Evolutionary conservation across 306 rosid genomes (phyloP).

Genomic region (Cyclanthera cordifolia): DNA sequence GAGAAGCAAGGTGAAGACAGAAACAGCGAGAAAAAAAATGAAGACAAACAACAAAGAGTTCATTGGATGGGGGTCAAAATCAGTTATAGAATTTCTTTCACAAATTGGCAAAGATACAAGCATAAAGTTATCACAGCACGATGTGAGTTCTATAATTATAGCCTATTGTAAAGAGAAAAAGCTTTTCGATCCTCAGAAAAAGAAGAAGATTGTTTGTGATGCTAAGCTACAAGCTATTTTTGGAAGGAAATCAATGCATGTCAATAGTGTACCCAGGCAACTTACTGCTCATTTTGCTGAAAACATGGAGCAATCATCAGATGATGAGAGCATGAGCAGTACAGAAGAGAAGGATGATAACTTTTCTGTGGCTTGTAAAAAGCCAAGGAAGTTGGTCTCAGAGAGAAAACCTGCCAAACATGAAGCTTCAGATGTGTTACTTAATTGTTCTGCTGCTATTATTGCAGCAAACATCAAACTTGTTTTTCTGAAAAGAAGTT

Average conservation of each 20-base stretch:
- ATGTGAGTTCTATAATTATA: conserved; percentile 39
- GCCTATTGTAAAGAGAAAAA: conserved; percentile 45
- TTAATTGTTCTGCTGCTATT: conserved; percentile 43
- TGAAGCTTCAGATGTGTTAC: conserved; percentile 19
- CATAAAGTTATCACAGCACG: conserved; percentile 39
- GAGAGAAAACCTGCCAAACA: conserved; percentile 17
- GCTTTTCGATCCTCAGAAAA: conserved; percentile 50
- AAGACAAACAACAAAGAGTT: conserved; percentile 38
- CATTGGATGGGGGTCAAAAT: conserved; percentile 62
- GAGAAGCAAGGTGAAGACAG: conserved; percentile 17
- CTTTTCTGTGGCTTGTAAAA: conserved; percentile 14
- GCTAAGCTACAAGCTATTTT: conserved; percentile 32
- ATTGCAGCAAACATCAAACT: conserved; percentile 46
- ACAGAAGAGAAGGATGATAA: conserved; percentile 29
- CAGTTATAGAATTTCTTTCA: conserved; percentile 49
- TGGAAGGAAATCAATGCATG: conserved; percentile 38
- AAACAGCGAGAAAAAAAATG: conserved; percentile 19
- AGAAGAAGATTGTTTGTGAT: conserved; percentile 49
- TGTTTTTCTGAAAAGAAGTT: conserved; percentile 56
- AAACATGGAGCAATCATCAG: conserved; percentile 36
- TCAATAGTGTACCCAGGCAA: conserved; percentile 36
- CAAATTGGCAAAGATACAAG: conserved; percentile 30
- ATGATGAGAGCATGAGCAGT: conserved; percentile 22
- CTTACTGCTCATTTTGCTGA: conserved; percentile 49
- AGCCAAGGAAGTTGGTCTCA: conserved; percentile 21